Conservation (phyloP, 1,139 yeast genomes). For the Suzukiozyma palmioleophila region DNA sequence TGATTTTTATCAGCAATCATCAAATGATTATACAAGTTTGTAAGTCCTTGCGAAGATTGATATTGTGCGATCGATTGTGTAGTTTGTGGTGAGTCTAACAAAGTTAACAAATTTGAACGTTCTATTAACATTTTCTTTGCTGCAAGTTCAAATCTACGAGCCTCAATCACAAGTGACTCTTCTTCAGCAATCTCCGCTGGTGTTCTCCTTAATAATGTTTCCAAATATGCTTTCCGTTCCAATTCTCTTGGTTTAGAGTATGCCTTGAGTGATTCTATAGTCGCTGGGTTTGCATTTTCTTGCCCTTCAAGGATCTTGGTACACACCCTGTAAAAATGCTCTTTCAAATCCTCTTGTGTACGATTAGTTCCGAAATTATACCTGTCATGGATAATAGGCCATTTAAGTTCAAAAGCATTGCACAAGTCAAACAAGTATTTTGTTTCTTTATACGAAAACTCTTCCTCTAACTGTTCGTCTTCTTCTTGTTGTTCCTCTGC, state of each 20-base stretch:
- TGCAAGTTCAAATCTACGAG: slow-evolving; percentile 86
- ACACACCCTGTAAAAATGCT: slow-evolving; percentile 59
- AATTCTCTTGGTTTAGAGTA: slow-evolving; percentile 66
- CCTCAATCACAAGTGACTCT: slow-evolving; percentile 88
- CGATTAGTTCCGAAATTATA: slow-evolving; percentile 41
- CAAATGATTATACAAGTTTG: slow-evolving; percentile 77
- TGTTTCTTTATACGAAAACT: slow-evolving; percentile 80
- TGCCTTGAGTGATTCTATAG: slow-evolving; percentile 47
- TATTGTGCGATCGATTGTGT: slow-evolving; percentile 74
- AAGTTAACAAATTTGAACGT: slow-evolving; percentile 70
- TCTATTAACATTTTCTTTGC: slow-evolving; percentile 87
- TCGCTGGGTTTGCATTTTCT: slow-evolving; percentile 40
- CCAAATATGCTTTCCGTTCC: slow-evolving; percentile 77
- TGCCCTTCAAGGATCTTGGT: slow-evolving; percentile 42
- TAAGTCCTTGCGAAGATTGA: slow-evolving; percentile 82
- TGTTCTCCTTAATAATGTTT: slow-evolving; percentile 70
- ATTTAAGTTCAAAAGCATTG: slow-evolving; percentile 70
- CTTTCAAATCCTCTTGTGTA: slow-evolving; percentile 74
- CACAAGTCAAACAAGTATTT: slow-evolving; percentile 70
- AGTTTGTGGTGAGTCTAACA: slow-evolving; percentile 86
- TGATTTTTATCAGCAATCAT: slow-evolving; percentile 71
- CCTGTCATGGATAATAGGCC: slow-evolving; percentile 83
- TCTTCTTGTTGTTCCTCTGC: slow-evolving; percentile 4
- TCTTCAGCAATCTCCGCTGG: slow-evolving; percentile 99
- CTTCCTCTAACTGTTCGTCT: slow-evolving; percentile 6